Evolutionary conservation across 2,329 filamentous ascomycete genomes (phyloP), one percentile per base, ranked within the genome.

Genomic region (Aspergillus sp.): DNA sequence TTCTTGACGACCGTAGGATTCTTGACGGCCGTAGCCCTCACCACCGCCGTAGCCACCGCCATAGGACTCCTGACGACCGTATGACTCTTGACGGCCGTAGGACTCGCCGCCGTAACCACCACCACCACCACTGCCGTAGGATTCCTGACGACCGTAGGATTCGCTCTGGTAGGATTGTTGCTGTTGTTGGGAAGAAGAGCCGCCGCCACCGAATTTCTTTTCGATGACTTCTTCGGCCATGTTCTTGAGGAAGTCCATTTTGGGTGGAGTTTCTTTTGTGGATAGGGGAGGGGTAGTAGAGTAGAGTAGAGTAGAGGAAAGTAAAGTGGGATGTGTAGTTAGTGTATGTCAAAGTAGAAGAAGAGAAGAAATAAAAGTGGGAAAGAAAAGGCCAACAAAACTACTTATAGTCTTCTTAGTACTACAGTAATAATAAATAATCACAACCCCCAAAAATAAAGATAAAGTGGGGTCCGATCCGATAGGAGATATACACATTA

Each of bases 191-290:
- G 53, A 32, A 44, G 41, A 17, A 19, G 23, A 25, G 59, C 55
- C 42, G 56, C 39, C n/a, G n/a, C 55, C 41, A 38, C 57, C 32
- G 55, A 59, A 38, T 21, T 64, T 64, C 8, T 50, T 58, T 25
- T 67, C 66, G 65, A 65, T 62, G 63, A 70, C 60, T 54, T 68
- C 66, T 53, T 68, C 65, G 60, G 72, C 62, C 39, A 75, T 52
- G 54, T 74, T 71, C 32, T 66, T 63, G 56, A 75, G 61, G 54
- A 74, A 69, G 30, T 69, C 68, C 70, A 71, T 62, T 49, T 19
- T 49, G 17, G 30, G 7, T 38, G 25, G 8, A 13, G 30, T 15
- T 52, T 32, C 8, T 49, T 38, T 15, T 19, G 19, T n/a, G 38
- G 10, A 36, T 8, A 10, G 15, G 17, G 5, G 8, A n/a, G 0